Conservation (phyloP, 2,329 filamentous ascomycete species). For the Chrysoporthe cubensis region DNA sequence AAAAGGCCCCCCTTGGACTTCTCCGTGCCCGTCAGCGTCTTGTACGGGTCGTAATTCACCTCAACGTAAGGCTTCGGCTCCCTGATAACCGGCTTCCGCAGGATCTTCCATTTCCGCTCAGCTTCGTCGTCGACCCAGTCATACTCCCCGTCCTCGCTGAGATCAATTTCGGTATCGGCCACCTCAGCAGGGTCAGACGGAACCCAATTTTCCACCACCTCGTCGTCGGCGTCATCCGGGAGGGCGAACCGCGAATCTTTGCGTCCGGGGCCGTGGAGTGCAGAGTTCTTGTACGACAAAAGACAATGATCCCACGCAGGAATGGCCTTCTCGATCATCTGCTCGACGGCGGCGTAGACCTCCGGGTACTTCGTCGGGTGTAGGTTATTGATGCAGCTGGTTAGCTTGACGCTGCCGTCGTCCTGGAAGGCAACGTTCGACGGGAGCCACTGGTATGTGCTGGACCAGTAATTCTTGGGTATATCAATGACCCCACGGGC, state of each 20-base stretch:
- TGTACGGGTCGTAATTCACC: constrained; percentile 13
- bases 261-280: constrained; percentile 6
- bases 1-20: constrained; percentile 23
- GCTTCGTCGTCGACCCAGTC: constrained; percentile 21
- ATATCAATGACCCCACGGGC: background rate
- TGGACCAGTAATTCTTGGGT: constrained; percentile 17
- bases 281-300: background rate
- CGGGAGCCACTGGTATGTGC: constrained; percentile 31
- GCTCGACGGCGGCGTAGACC: constrained; percentile 29
- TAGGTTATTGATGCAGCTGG: constrained; percentile 30
- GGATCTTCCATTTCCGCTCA: constrained; percentile 25
- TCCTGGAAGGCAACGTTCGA: constrained; percentile 27
- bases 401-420: constrained; percentile 24
- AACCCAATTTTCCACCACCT: background rate
- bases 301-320: constrained; percentile 16
- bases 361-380: constrained; percentile 24
- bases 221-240: constrained; percentile 9
- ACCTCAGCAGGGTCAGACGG: background rate
- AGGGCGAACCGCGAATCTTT: constrained; percentile 6
- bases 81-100: constrained; percentile 15
- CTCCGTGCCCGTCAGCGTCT: background rate
- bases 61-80: background rate
- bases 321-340: constrained; percentile 19
- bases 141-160: constrained; percentile 22
- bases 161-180: constrained; percentile 5